Percentiles rank a stretch among this genome's conserved stretches.
Evolutionary conservation across 305 asterid species (phyloP).

Genomic region (Stenogyne calaminthoides): DNA sequence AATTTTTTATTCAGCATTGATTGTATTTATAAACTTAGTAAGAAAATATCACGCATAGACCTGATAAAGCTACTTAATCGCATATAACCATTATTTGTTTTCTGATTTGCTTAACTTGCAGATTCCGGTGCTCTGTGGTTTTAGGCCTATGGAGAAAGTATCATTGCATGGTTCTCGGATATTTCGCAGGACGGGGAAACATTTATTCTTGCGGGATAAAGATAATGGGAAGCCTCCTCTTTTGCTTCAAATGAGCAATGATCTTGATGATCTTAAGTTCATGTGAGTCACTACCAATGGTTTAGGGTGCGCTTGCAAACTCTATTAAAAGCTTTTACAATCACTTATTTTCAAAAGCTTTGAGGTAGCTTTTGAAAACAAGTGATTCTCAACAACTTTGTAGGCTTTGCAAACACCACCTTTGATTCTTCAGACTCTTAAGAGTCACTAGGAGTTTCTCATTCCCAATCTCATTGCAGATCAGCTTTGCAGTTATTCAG

Average conservation of each 20-base stretch:
- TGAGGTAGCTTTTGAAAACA: too few relatives aligned
- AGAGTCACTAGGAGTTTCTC: conserved; percentile 1
- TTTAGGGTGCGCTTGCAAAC: not conserved
- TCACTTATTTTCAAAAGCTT: too few relatives aligned
- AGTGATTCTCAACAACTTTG: too few relatives aligned
- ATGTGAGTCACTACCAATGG: conserved; percentile 53
- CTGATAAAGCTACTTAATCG: not conserved
- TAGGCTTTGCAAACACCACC: too few relatives aligned
- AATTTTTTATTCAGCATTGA: not conserved
- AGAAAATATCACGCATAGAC: not conserved
- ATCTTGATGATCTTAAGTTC: conserved; percentile 72
- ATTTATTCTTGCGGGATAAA: conserved; percentile 65
- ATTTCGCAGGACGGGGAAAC: conserved; percentile 82
- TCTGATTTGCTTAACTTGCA: conserved; percentile 28
- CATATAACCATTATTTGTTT: not conserved
- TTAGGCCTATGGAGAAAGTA: conserved; percentile 60
- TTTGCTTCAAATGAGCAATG: conserved; percentile 71
- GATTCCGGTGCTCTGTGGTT: conserved; percentile 88
- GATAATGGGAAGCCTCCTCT: conserved; percentile 76
- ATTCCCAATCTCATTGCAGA: conserved; percentile 42
- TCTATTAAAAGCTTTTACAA: too few relatives aligned
- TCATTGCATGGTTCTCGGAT: conserved; percentile 63
- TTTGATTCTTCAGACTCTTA: not conserved
- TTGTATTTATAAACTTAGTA: not conserved
- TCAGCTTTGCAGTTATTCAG: conserved; percentile 81